Evolutionary conservation across 75 land plant species (phyloP).

Genomic region (Adiantum capillusveneris): DNA sequence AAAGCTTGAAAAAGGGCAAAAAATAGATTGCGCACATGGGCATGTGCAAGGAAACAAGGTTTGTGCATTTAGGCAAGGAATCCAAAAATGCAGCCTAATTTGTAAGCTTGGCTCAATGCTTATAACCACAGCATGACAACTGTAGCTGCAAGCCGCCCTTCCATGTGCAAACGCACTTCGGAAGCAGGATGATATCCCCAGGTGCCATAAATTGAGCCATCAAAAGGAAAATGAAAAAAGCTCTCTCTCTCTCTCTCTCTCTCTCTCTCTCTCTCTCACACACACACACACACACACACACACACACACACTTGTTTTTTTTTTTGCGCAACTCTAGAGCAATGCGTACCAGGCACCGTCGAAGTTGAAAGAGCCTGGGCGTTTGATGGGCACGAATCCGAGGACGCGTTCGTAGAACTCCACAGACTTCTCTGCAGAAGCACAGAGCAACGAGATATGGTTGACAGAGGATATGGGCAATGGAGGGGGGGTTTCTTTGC

Average conservation of each 20-base stretch:
- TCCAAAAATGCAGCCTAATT: too few species aligned
- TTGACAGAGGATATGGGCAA: constrained; percentile 51
- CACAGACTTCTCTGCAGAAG: constrained; percentile 34
- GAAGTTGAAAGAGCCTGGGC: constrained; percentile 52
- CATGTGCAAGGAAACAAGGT: too few species aligned
- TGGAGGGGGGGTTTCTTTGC: too few species aligned
- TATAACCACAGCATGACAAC: too few species aligned
- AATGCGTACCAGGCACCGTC: constrained; percentile 51
- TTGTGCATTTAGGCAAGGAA: too few species aligned
- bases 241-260: neutral
- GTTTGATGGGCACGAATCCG: constrained; percentile 53
- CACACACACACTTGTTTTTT: neutral
- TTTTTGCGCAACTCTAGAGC: neutral
- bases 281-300: neutral
- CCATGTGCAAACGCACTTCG: too few species aligned
- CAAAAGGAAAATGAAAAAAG: neutral
- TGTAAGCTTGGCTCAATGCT: too few species aligned
- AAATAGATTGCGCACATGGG: too few species aligned
- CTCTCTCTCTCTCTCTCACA: neutral
- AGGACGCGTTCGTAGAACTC: constrained; percentile 58
- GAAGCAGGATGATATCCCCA: too few species aligned
- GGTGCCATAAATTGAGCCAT: too few species aligned
- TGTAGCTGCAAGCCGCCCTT: too few species aligned
- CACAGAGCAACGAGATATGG: constrained; percentile 60
- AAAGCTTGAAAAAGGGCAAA: too few species aligned